Base-by-base conservation (phyloP, 805 yeast genomes). In the Starmerella bacillaris region DNA sequence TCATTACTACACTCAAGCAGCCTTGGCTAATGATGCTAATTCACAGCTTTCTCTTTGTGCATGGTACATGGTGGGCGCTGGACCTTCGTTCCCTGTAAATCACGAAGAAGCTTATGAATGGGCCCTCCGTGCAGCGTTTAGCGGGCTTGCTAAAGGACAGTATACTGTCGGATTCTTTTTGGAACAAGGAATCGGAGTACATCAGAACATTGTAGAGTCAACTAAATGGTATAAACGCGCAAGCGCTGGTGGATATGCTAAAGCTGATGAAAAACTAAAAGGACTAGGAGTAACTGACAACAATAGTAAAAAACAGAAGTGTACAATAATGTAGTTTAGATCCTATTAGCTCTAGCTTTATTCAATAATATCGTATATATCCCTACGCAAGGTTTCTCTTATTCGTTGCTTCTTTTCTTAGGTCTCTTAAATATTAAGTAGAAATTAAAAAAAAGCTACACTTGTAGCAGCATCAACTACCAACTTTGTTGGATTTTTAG, bases 1-100 rank as follows among this genome's bases (percentile, higher is more conserved):
- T 30, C 95, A 89, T 54, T 86, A 84, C 53, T 86, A 80, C 54
- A 83, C 93, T 0, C 73, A 78, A 43, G 94, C 94, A 0, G 94
- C 96, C 0, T 54, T 74, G 21, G 74, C 74, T 3, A 94, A 94
- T 5, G 93, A 89, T 54, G 68, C 92, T 1, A 73, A 69, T 32
- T 75, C 93, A 8, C 89, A 86, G 93, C 63, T 86, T 49, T 84
- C 93, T 2, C 63, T 86, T 60, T 84, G 95, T 55, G 94, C 95
- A 1, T 89, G 96, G 95, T 89, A 86, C 53, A 63, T 86, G 55
- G 76, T 82, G 19, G 98, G 98, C 0, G 74, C 79, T 22, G 84
- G 78, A 22, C 84, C 89, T n/a, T 69, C 68, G 31, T 64, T 89
- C 47, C 74, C 73, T 6, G 68, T 69, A 42, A 86, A 84, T 54